Conservation (phyloP, 495 filamentous ascomycete species). For the Penicillium cinerascens region DNA sequence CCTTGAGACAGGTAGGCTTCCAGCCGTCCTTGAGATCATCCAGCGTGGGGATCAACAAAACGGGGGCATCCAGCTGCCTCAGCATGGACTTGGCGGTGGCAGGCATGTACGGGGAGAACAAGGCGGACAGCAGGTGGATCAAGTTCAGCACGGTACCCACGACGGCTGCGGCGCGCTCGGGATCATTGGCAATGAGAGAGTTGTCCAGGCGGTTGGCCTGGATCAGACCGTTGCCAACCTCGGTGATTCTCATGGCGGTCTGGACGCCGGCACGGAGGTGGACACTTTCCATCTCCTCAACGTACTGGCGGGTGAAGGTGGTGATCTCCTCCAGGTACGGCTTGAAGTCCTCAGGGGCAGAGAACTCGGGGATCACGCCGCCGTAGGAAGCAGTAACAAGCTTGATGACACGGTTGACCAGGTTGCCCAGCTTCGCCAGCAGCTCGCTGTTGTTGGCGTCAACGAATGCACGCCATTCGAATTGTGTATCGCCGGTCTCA, state of each 20-base stretch:
- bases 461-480: slow-evolving; percentile 84
- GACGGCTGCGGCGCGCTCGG: slow-evolving; percentile 69
- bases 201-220: slow-evolving; percentile 84
- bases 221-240: slow-evolving; percentile 75
- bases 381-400: slow-evolving; percentile 75
- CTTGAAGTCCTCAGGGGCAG: slow-evolving; percentile 41
- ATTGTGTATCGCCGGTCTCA: slow-evolving; percentile 85
- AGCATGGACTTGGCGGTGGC: slow-evolving; percentile 71
- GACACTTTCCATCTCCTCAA: slow-evolving; percentile 67
- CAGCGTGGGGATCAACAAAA: slow-evolving; percentile 59
- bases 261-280: slow-evolving; percentile 71
- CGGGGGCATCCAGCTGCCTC: slow-evolving; percentile 63
- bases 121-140: slow-evolving; percentile 70
- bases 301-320: slow-evolving; percentile 61
- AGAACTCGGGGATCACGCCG: slow-evolving; percentile 65
- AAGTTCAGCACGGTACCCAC: slow-evolving; percentile 80
- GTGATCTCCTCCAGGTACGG: slow-evolving; percentile 54
- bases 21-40: slow-evolving; percentile 51
- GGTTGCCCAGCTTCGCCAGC: slow-evolving; percentile 87
- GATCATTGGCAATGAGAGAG: slow-evolving; percentile 65
- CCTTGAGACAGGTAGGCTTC: slow-evolving; percentile 56
- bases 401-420: slow-evolving; percentile 91
- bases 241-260: slow-evolving; percentile 67
- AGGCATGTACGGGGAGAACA: slow-evolving; percentile 83
- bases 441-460: slow-evolving; percentile 86